phyloP scores from a whole-genome alignment of 2,329 filamentous ascomycete species.

The Aspergillus ruber region DNA sequence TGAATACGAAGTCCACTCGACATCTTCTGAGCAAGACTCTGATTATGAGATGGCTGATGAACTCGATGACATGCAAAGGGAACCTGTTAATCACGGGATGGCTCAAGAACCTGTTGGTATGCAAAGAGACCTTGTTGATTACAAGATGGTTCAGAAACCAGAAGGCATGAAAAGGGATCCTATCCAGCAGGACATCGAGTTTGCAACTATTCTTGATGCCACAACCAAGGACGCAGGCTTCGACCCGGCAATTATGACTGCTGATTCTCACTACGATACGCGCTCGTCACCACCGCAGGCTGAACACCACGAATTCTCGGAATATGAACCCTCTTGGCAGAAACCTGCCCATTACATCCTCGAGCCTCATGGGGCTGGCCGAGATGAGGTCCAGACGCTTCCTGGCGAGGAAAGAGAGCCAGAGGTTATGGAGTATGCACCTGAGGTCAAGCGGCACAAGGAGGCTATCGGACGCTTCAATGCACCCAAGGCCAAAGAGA shows the following conservation, averaged over 20 bases:
- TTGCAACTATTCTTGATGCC: constrained; percentile 63
- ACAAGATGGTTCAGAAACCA: constrained; percentile 15
- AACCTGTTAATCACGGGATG: constrained; percentile 1
- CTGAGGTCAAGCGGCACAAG: background rate
- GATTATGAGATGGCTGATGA: constrained; percentile 15
- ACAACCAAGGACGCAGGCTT: constrained; percentile 65
- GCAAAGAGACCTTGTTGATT: background rate
- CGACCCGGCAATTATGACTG: constrained; percentile 62
- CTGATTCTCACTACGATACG: constrained; percentile 57
- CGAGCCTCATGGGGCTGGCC: constrained; percentile 37
- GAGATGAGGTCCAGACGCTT: constrained; percentile 45
- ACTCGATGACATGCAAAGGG: constrained; percentile 3
- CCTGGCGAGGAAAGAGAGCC: constrained; percentile 14
- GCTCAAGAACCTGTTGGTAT: constrained; percentile 6
- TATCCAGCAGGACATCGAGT: constrained; percentile 50
- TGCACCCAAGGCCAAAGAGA: no score
- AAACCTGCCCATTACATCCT: constrained; percentile 45
- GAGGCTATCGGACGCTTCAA: no score
- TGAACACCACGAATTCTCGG: constrained; percentile 49
- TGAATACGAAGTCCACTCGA: constrained; percentile 52
- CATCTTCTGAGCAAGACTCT: constrained; percentile 35
- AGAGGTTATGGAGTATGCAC: background rate
- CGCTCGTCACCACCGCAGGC: constrained; percentile 60
- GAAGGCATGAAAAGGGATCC: constrained; percentile 40
- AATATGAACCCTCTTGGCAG: constrained; percentile 36